phyloP scores from a whole-genome alignment of 768 basidiomycete species.

The Lactifluus piperatus region DNA sequence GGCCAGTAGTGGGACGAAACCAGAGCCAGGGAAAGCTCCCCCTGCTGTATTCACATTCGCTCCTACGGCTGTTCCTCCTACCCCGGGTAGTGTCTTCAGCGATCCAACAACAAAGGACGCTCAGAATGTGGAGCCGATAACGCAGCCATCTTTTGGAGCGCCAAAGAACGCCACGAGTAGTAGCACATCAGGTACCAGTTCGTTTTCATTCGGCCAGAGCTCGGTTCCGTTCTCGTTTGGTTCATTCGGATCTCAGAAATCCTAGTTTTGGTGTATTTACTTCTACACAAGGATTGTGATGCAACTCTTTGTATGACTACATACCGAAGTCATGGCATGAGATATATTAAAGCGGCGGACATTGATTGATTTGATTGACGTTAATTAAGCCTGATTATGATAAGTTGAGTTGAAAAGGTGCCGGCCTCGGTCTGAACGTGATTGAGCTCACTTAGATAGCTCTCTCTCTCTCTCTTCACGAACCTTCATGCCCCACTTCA shows the following conservation, averaged over 20 bases:
- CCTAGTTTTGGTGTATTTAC: background rate
- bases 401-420: too few species aligned
- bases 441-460: too few species aligned
- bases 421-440: background rate
- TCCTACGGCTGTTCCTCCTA: slow-evolving; percentile 7
- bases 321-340: background rate
- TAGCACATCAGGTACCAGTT: background rate
- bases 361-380: background rate
- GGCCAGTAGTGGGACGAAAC: background rate
- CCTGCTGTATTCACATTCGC: background rate
- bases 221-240: slow-evolving; percentile 6
- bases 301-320: background rate
- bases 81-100: slow-evolving; percentile 15
- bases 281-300: background rate
- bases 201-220: slow-evolving; percentile 1
- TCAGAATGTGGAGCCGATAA: background rate
- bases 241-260: slow-evolving; percentile 9
- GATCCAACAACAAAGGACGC: background rate
- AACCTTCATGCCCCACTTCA: background rate
- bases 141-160: slow-evolving; percentile 6
- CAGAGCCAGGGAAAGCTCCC: background rate
- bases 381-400: background rate
- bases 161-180: slow-evolving; percentile 6
- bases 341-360: background rate
- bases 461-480: too few species aligned